Conservation (phyloP, 805 yeast genomes). For the Yamadazyma takamatsuzukensis region DNA sequence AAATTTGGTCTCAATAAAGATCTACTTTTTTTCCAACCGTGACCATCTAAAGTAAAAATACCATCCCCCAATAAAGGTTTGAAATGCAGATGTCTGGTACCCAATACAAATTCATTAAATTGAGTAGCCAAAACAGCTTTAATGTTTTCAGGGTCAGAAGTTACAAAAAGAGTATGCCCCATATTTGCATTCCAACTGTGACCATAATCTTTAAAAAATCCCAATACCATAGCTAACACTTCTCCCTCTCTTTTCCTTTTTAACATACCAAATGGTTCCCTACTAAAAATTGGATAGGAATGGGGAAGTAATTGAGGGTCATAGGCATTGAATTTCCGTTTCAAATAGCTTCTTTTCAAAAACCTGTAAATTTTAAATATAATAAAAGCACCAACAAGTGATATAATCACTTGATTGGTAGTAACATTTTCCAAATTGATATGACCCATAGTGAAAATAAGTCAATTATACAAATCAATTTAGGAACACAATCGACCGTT, state of each 20-base stretch:
- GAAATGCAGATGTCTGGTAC: constrained; percentile 26
- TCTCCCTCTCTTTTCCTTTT: constrained; percentile 10
- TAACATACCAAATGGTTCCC: constrained; percentile 10
- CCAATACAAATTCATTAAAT: constrained; percentile 29
- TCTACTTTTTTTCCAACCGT: constrained; percentile 34
- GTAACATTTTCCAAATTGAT: no score
- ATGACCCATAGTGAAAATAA: no score
- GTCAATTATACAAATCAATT: constrained; percentile 1
- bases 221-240: constrained; percentile 10
- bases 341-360: constrained; percentile 7
- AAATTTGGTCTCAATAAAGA: constrained; percentile 34
- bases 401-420: no score
- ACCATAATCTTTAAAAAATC: constrained; percentile 11
- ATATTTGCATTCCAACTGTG: constrained; percentile 15
- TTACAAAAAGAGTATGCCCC: constrained; percentile 20
- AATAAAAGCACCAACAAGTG: constrained; percentile 1
- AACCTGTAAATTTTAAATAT: constrained; percentile 2
- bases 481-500: no score
- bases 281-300: constrained; percentile 13
- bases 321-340: constrained; percentile 9
- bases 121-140: constrained; percentile 34
- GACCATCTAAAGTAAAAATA: constrained; percentile 32
- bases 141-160: constrained; percentile 30
- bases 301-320: constrained; percentile 11
- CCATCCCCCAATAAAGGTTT: constrained; percentile 32